Percentiles rank a stretch among this genome's conserved stretches.
Evolutionary conservation across 495 filamentous ascomycete genomes (phyloP).

Genomic region (Aspergillus homomorphus): DNA sequence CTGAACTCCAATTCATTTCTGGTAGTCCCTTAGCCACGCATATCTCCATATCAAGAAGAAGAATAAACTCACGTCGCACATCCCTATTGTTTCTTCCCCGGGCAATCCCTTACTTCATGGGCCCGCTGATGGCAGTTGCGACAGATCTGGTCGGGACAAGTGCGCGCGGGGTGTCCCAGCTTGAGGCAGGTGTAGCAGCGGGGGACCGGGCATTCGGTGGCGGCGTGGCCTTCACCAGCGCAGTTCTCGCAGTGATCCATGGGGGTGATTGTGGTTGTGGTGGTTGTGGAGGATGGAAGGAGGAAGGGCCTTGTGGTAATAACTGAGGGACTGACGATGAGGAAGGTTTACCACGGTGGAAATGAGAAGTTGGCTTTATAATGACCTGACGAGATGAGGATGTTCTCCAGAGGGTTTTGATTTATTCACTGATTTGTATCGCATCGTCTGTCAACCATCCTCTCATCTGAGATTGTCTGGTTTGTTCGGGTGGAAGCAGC

Average conservation of each 20-base stretch:
- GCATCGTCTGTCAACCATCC: too few relatives aligned
- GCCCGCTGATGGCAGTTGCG: background rate
- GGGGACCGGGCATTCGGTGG: background rate
- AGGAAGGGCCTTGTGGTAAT: background rate
- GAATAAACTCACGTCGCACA: too few relatives aligned
- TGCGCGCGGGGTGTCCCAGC: background rate
- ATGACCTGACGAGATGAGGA: too few relatives aligned
- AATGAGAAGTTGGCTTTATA: too few relatives aligned
- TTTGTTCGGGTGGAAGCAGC: too few relatives aligned
- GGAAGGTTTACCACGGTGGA: too few relatives aligned
- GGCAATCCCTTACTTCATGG: background rate
- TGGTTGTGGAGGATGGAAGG: background rate
- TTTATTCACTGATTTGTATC: too few relatives aligned
- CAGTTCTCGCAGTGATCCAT: conserved; percentile 1
- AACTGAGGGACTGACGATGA: background rate
- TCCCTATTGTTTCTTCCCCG: background rate
- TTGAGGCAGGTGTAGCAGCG: conserved; percentile 1
- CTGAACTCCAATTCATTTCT: too few relatives aligned
- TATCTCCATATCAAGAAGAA: too few relatives aligned
- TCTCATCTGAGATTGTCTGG: too few relatives aligned
- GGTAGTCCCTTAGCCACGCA: too few relatives aligned
- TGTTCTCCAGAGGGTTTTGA: too few relatives aligned
- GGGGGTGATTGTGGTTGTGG: background rate
- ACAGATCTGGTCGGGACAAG: conserved; percentile 2
- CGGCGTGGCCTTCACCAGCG: background rate